phyloP scores from a whole-genome alignment of 2,329 filamentous ascomycete species.

The Aspergillus caelatus region DNA sequence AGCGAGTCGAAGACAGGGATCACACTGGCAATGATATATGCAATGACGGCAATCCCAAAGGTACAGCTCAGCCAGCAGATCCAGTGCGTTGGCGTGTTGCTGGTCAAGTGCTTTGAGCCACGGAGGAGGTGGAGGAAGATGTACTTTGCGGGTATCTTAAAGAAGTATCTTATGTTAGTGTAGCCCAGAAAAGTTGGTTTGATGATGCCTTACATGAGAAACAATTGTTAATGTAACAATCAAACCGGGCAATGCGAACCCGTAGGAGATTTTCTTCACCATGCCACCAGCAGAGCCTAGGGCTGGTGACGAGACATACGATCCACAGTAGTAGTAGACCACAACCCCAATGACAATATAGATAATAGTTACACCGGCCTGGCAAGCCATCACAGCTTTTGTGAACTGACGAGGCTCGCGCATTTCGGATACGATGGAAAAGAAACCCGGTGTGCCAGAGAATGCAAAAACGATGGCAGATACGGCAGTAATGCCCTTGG shows the following conservation, averaged over 20 bases:
- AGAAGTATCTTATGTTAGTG: background rate
- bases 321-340: conserved; percentile 50
- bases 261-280: conserved; percentile 49
- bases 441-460: conserved; percentile 30
- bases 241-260: conserved; percentile 33
- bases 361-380: conserved; percentile 32
- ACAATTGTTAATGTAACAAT: conserved; percentile 24
- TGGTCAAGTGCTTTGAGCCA: conserved; percentile 23
- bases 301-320: conserved; percentile 47
- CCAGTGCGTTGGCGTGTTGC: conserved; percentile 29
- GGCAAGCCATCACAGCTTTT: conserved; percentile 32
- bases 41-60: conserved; percentile 19
- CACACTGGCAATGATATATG: conserved; percentile 31
- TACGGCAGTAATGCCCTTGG: conserved; percentile 24
- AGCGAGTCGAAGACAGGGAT: conserved; percentile 30
- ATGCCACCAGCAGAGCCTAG: conserved; percentile 46
- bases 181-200: background rate
- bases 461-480: conserved; percentile 28
- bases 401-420: conserved; percentile 32
- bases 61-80: conserved; percentile 28
- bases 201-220: conserved; percentile 13
- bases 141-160: conserved; percentile 16
- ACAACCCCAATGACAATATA: conserved; percentile 39
- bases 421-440: conserved; percentile 42
- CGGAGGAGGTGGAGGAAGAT: conserved; percentile 27